Percentiles rank a stretch among this genome's conserved stretches.
Conservation (phyloP, 768 basidiomycete species). For the Crepidotus variabilis region DNA sequence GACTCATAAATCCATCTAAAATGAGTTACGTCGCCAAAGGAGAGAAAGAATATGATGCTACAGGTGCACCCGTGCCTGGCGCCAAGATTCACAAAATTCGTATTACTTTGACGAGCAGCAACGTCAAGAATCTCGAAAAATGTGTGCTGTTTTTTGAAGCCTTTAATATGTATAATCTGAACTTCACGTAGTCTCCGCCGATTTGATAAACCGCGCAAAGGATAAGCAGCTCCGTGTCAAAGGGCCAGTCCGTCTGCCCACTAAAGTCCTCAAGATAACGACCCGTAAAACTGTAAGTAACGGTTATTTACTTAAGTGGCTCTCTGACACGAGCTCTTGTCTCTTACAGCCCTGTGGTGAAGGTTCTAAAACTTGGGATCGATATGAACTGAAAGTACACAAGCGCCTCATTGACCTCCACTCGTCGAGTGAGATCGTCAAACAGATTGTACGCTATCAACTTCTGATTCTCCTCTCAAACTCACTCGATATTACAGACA, state of each 20-base stretch:
- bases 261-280: conserved; percentile 98
- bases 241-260: conserved; percentile 97
- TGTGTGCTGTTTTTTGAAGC: conserved; percentile 43
- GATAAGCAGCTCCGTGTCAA: conserved; percentile 99
- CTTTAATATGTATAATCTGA: not conserved
- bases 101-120: conserved; percentile 97
- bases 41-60: conserved; percentile 96
- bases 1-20: conserved; percentile 54
- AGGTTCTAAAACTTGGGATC: conserved; percentile 99
- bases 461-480: not conserved
- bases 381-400: conserved; percentile 98
- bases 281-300: conserved; percentile 93
- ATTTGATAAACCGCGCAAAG: conserved; percentile 98
- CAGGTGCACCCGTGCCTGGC: conserved; percentile 77
- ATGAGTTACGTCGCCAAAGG: conserved; percentile 99
- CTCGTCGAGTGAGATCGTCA: conserved; percentile 98
- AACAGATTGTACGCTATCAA: conserved; percentile 84
- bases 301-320: not conserved
- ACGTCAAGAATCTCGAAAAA: conserved; percentile 98
- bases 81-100: conserved; percentile 99
- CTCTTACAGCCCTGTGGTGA: conserved; percentile 90
- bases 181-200: conserved; percentile 72
- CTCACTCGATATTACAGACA: conserved; percentile 51
- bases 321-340: conserved; percentile 6
- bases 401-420: conserved; percentile 99